Conservation (phyloP, 257 asterid genomes). For the Rhazya stricta region DNA sequence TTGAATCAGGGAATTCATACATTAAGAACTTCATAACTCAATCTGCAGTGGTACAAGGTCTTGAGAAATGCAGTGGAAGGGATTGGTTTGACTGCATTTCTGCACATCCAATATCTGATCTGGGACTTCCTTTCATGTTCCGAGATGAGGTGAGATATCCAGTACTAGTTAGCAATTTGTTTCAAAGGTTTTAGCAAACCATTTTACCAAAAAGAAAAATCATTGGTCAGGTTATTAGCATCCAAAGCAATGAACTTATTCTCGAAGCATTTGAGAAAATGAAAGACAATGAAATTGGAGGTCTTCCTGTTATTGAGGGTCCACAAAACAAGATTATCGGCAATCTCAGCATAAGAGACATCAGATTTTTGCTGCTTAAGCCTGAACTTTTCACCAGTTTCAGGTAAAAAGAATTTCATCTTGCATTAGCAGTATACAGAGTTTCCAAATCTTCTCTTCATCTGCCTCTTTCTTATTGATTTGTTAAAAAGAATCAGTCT, state of each 20-base stretch:
- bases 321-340: constrained; percentile 51
- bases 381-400: constrained; percentile 68
- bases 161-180: background rate
- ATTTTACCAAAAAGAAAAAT: background rate
- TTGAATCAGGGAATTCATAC: constrained; percentile 50
- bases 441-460: background rate
- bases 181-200: background rate
- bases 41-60: constrained; percentile 79
- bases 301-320: constrained; percentile 72
- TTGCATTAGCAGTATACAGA: background rate
- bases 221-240: constrained; percentile 49
- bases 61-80: constrained; percentile 65
- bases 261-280: constrained; percentile 80
- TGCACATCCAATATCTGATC: constrained; percentile 44
- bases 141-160: constrained; percentile 44
- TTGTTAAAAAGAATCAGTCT: no score
- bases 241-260: constrained; percentile 53
- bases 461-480: no score
- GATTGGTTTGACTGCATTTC: constrained; percentile 85
- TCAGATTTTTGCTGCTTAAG: constrained; percentile 72
- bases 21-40: constrained; percentile 83
- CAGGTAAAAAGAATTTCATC: constrained; percentile 34
- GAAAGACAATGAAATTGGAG: constrained; percentile 81
- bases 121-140: constrained; percentile 88
- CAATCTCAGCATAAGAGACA: constrained; percentile 81